These are phyloP conservation scores for Lentinula lateritia DNA, from an alignment of 768 basidiomycete species.

Conservation along the genomic window DNA sequence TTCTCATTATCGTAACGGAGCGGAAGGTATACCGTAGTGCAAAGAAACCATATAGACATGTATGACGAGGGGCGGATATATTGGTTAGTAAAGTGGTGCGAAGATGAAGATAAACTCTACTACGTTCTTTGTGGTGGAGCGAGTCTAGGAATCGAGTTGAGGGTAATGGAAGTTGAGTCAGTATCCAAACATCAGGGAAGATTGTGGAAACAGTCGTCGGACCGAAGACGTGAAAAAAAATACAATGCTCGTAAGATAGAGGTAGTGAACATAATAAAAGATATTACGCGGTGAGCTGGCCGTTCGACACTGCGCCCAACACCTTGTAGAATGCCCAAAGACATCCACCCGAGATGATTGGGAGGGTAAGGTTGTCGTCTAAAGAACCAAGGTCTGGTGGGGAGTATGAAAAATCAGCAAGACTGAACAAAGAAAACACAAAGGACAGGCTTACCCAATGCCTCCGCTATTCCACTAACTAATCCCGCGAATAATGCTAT, in stretches of 20 bases:
- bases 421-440: not conserved
- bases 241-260: not conserved
- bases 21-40: too few relatives aligned
- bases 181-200: too few relatives aligned
- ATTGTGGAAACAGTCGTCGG: too few relatives aligned
- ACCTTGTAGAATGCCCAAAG: constrained; percentile 38
- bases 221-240: too few relatives aligned
- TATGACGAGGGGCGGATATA: too few relatives aligned
- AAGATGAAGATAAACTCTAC: too few relatives aligned
- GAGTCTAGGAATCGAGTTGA: too few relatives aligned
- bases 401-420: not conserved
- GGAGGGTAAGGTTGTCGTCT: constrained; percentile 89
- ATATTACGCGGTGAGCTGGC: not conserved
- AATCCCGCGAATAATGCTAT: constrained; percentile 66
- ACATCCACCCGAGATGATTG: constrained; percentile 77
- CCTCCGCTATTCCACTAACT: constrained; percentile 83
- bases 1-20: too few relatives aligned
- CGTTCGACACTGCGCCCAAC: constrained; percentile 23
- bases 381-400: constrained; percentile 68
- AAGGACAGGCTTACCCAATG: constrained; percentile 57
- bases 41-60: too few relatives aligned
- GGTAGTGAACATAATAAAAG: not conserved
- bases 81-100: too few relatives aligned
- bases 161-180: too few relatives aligned
- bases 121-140: too few relatives aligned